Conservation (phyloP, 108 stramenopile species). For the Stephanodiscus triporus region DNA sequence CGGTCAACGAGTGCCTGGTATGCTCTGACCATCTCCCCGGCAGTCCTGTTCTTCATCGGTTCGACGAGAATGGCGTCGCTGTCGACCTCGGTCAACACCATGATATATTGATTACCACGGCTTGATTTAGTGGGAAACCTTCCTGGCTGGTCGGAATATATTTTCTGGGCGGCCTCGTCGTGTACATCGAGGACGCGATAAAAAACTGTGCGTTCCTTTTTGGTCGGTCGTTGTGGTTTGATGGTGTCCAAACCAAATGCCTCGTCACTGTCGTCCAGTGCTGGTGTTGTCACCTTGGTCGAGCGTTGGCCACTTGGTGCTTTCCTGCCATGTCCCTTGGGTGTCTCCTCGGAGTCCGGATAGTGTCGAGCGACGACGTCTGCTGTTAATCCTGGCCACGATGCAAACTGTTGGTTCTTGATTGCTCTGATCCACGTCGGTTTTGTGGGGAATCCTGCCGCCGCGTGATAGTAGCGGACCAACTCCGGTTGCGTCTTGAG, state of each 20-base stretch:
- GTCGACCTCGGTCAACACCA: conserved; percentile 50
- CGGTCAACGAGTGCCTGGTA: background rate
- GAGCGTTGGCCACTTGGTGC: background rate
- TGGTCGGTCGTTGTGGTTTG: no score
- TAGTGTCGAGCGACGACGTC: background rate
- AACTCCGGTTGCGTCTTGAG: background rate
- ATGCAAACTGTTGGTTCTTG: background rate
- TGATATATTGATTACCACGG: conserved; percentile 46
- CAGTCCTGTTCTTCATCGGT: conserved; percentile 22
- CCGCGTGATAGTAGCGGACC: conserved; percentile 16
- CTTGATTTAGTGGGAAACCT: background rate
- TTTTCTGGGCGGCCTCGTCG: background rate
- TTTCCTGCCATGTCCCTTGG: conserved; percentile 1
- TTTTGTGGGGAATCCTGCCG: conserved; percentile 8
- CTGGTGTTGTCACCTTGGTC: background rate
- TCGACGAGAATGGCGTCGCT: conserved; percentile 45
- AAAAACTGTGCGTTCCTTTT: no score
- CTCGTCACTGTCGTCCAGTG: no score
- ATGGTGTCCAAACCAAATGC: no score
- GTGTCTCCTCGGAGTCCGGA: background rate
- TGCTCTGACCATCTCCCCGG: background rate
- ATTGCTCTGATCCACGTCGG: background rate
- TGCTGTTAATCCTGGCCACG: background rate
- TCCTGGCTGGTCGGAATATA: background rate
- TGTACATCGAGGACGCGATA: background rate